Conservation (phyloP, 257 asterid species). For the Capsicum chinense region DNA sequence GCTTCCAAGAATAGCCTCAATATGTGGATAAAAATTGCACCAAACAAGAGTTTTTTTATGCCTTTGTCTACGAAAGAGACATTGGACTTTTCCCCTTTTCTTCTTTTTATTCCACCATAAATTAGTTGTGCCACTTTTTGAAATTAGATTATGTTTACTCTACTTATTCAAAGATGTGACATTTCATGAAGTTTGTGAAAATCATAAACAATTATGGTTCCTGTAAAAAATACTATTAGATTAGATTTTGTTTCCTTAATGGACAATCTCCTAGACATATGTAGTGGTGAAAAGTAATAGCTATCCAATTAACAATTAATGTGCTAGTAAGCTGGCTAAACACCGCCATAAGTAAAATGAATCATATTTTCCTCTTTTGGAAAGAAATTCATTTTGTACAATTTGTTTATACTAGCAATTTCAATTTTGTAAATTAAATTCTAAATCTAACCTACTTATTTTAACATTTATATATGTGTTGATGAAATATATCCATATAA, state of each 20-base stretch:
- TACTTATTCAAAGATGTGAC: neutral
- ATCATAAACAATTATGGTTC: neutral
- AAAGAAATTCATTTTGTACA: neutral
- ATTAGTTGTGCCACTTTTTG: neutral
- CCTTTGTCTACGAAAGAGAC: conserved; percentile 42
- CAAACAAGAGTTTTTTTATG: conserved; percentile 33
- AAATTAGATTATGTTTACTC: neutral
- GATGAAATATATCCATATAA: neutral
- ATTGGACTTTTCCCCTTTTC: conserved; percentile 9
- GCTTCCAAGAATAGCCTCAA: conserved; percentile 17
- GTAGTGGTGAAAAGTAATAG: neutral
- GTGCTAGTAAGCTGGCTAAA: neutral
- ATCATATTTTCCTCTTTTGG: neutral
- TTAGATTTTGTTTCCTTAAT: neutral
- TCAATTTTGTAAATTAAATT: neutral
- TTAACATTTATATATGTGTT: neutral
- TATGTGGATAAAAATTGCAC: conserved; percentile 32
- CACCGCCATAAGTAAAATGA: neutral
- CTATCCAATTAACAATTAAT: neutral
- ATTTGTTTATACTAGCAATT: neutral
- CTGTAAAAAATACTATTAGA: neutral
- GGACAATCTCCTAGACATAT: neutral
- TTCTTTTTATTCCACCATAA: neutral
- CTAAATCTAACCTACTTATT: neutral
- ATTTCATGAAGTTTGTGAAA: neutral